These are phyloP conservation scores for Colletotrichum kahawae DNA, from an alignment of 2,329 filamentous ascomycete species.

Conservation along the genomic window DNA sequence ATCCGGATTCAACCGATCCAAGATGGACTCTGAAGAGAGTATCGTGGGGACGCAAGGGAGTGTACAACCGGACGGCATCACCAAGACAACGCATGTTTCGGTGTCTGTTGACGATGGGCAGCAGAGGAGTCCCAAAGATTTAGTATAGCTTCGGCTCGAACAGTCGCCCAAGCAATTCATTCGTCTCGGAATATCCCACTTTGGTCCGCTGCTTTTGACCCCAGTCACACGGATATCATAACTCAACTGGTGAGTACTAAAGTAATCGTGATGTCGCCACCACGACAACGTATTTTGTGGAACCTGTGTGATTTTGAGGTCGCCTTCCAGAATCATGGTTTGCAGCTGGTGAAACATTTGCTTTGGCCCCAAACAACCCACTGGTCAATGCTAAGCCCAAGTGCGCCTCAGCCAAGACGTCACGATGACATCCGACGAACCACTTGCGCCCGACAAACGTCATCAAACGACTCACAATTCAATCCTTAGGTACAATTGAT, in stretches of 20 bases:
- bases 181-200: neutral
- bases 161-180: neutral
- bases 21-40: slow-evolving; percentile 7
- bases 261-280: neutral
- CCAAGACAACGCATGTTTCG: slow-evolving; percentile 8
- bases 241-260: neutral
- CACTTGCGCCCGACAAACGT: neutral
- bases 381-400: neutral
- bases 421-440: neutral
- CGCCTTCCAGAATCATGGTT: neutral
- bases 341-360: neutral
- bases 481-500: neutral
- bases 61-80: neutral
- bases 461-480: neutral
- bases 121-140: neutral
- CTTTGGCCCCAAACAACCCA: neutral
- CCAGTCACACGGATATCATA: neutral
- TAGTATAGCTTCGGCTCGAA: neutral
- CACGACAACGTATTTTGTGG: neutral
- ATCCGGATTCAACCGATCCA: neutral
- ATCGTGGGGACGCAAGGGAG: neutral
- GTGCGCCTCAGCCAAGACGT: neutral
- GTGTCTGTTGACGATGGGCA: neutral
- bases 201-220: too few species aligned
- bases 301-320: neutral